phyloP scores from a whole-genome alignment of 352 stramenopile genomes.

The Phytophthora aleatoria region DNA sequence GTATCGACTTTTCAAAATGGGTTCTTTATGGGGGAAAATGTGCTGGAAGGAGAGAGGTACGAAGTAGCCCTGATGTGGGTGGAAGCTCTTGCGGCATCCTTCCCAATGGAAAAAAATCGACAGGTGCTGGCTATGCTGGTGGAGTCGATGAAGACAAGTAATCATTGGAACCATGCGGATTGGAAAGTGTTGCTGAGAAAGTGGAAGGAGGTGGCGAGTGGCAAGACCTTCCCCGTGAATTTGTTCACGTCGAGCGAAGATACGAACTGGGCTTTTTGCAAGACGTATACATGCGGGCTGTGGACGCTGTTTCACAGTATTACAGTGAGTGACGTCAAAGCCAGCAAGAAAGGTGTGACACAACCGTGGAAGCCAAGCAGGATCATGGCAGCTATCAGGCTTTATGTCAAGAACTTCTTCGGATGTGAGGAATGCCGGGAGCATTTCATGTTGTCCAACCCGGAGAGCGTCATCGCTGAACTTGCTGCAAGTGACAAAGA shows the following conservation, averaged over 20 bases:
- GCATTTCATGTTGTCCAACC: conserved; percentile 78
- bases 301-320: conserved; percentile 88
- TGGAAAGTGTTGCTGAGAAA: conserved; percentile 67
- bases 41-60: conserved; percentile 71
- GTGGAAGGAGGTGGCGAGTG: conserved; percentile 56
- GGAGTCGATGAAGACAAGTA: conserved; percentile 40
- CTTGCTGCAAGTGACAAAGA: conserved; percentile 44
- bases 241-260: conserved; percentile 66
- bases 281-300: conserved; percentile 81
- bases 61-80: conserved; percentile 70
- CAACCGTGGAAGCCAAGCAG: conserved; percentile 59
- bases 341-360: conserved; percentile 24
- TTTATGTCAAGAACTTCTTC: conserved; percentile 84
- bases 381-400: conserved; percentile 62
- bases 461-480: conserved; percentile 52
- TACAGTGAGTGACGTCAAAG: conserved; percentile 41
- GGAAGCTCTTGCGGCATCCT: conserved; percentile 55
- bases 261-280: conserved; percentile 54
- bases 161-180: conserved; percentile 54
- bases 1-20: conserved; percentile 75
- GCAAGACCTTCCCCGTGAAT: conserved; percentile 62
- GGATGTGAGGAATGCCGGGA: conserved; percentile 77
- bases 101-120: conserved; percentile 74
- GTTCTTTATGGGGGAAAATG: conserved; percentile 68
- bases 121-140: conserved; percentile 48